A percentile compares a stretch with the other conserved stretches of the same genome.
Evolutionary conservation across 148 eudicot species (phyloP).

Genomic region (Spergularia bocconei): DNA sequence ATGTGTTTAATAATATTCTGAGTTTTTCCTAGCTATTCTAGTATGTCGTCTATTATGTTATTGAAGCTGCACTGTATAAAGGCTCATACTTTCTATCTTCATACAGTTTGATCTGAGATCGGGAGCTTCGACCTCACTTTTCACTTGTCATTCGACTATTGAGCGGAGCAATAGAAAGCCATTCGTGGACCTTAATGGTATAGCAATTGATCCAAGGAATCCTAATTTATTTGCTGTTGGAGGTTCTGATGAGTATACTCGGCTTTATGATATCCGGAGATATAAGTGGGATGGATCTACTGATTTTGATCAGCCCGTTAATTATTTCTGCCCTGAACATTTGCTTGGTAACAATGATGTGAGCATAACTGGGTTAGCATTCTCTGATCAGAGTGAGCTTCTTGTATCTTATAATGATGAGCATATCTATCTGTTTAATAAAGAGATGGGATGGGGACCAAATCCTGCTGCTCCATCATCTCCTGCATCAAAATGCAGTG

Average conservation of each 20-base stretch:
- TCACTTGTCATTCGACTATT: slow-evolving; percentile 58
- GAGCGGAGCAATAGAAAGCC: slow-evolving; percentile 31
- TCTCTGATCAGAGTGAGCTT: slow-evolving; percentile 84
- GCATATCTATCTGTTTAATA: slow-evolving; percentile 70
- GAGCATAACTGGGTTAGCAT: slow-evolving; percentile 82
- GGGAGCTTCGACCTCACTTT: slow-evolving; percentile 64
- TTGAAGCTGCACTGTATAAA: not conserved
- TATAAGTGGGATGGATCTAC: slow-evolving; percentile 66
- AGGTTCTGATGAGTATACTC: slow-evolving; percentile 77
- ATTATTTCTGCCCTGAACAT: slow-evolving; percentile 77
- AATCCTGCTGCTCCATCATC: slow-evolving; percentile 47
- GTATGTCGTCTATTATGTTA: not conserved
- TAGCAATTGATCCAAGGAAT: slow-evolving; percentile 82
- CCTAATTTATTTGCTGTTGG: slow-evolving; percentile 83
- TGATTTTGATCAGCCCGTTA: slow-evolving; percentile 71
- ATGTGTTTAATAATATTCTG: not conserved
- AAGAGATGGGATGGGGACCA: slow-evolving; percentile 73
- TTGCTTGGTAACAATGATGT: slow-evolving; percentile 57
- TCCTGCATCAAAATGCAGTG: slow-evolving; percentile 32
- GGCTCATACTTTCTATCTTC: slow-evolving; percentile 26
- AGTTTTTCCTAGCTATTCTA: not conserved
- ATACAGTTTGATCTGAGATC: slow-evolving; percentile 91
- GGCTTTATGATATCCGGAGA: slow-evolving; percentile 83
- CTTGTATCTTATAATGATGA: slow-evolving; percentile 79
- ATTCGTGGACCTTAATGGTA: slow-evolving; percentile 55